Percentiles rank a stretch among this genome's conserved stretches.
Evolutionary conservation across 2,329 filamentous ascomycete genomes (phyloP).

Genomic region (Orbilia oligospora): DNA sequence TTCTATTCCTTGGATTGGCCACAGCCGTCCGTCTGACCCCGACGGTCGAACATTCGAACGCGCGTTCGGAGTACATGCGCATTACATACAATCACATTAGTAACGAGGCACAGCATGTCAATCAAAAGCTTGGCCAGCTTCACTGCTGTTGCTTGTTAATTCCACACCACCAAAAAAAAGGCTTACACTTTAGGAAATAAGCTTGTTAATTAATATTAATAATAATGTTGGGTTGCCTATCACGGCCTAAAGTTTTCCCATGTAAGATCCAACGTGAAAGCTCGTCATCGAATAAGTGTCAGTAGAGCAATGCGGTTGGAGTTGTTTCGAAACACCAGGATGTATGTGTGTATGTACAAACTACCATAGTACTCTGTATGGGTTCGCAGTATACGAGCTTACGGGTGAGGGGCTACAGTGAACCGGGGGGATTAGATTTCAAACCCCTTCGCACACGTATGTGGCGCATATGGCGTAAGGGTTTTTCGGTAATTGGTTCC

Average conservation of each 20-base stretch:
- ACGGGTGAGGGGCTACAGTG: constrained; percentile 18
- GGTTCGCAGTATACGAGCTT: constrained; percentile 44
- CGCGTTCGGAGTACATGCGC: constrained; percentile 49
- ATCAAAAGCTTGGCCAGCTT: background rate
- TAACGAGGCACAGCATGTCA: constrained; percentile 25
- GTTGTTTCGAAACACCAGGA: constrained; percentile 49
- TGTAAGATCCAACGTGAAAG: background rate
- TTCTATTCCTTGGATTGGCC: constrained; percentile 28
- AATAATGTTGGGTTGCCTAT: constrained; percentile 28
- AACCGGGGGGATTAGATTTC: constrained; percentile 10
- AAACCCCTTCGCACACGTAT: constrained; percentile 22
- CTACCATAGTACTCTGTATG: no score
- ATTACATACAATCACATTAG: constrained; percentile 9
- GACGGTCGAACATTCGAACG: constrained; percentile 45
- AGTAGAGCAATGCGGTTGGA: constrained; percentile 3
- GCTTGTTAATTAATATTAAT: background rate
- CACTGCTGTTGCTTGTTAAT: no score
- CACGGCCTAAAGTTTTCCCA: constrained; percentile 15
- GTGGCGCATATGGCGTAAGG: constrained; percentile 33
- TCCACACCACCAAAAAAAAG: no score
- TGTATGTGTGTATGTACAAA: no score
- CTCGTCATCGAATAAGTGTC: constrained; percentile 8
- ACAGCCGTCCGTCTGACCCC: constrained; percentile 28
- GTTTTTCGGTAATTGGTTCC: constrained; percentile 51
- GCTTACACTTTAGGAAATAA: background rate